Conservation (phyloP, 257 asterid genomes). For the Agastache rugosa region DNA sequence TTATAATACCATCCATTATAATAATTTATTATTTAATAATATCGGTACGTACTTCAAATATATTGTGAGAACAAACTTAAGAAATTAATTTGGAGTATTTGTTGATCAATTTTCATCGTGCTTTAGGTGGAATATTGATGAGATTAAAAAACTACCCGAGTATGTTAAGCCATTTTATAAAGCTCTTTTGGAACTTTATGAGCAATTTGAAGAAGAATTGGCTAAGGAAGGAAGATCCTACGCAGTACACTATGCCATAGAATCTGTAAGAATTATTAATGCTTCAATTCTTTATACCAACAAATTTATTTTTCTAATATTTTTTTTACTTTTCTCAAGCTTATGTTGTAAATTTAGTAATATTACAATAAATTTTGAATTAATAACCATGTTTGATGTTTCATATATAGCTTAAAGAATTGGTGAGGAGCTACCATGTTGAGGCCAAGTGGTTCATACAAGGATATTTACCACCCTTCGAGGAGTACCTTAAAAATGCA, state of each 20-base stretch:
- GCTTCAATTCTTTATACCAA: background rate
- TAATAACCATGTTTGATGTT: too few relatives aligned
- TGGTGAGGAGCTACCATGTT: slow-evolving; percentile 14
- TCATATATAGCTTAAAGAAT: slow-evolving; percentile 28
- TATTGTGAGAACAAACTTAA: too few relatives aligned
- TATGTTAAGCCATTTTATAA: background rate
- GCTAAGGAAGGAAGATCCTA: slow-evolving; percentile 12
- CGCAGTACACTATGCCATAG: background rate
- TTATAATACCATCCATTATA: too few relatives aligned
- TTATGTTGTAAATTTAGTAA: background rate
- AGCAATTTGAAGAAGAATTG: slow-evolving; percentile 16
- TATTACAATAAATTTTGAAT: background rate
- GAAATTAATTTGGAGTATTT: too few relatives aligned
- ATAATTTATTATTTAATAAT: too few relatives aligned
- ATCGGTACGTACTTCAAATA: too few relatives aligned
- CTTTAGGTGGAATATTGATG: background rate
- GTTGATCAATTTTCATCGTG: background rate
- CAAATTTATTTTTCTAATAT: too few relatives aligned
- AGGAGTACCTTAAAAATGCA: slow-evolving; percentile 21
- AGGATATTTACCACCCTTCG: slow-evolving; percentile 29
- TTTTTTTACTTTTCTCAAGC: too few relatives aligned
- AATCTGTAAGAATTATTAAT: background rate
- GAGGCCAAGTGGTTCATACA: slow-evolving; percentile 32
- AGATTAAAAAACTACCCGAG: background rate
- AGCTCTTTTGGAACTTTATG: slow-evolving; percentile 1